These are phyloP conservation scores for Phytopythium sindhum DNA, from an alignment of 352 stramenopile genomes.

Conservation along the genomic window DNA sequence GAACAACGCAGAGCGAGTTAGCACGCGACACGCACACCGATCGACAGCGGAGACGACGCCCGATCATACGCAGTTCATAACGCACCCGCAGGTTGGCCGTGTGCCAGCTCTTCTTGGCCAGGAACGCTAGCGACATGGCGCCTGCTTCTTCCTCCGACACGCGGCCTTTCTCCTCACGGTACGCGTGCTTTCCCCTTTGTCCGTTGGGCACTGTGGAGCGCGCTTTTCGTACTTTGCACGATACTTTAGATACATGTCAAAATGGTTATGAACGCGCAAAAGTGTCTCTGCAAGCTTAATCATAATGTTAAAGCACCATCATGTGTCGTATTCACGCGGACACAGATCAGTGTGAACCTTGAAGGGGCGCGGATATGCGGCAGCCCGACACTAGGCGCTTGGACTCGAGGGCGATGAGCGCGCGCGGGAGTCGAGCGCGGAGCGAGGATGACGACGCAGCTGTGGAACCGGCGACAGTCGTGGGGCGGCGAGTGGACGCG, in stretches of 20 bases:
- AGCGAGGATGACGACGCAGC: background rate
- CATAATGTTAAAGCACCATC: too few species aligned
- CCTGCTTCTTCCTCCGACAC: background rate
- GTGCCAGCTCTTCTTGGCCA: conserved; percentile 98
- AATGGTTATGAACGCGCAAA: background rate
- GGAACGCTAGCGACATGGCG: conserved; percentile 89
- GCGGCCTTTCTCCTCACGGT: background rate
- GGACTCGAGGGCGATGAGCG: background rate
- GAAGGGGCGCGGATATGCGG: background rate
- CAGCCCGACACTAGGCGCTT: background rate
- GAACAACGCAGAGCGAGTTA: background rate
- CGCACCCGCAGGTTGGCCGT: conserved; percentile 91
- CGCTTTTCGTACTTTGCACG: too few species aligned
- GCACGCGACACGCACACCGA: background rate
- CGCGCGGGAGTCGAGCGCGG: background rate
- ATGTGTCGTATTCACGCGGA: background rate
- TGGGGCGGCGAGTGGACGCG: conserved; percentile 25
- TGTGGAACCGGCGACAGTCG: conserved; percentile 16
- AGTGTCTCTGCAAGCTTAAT: background rate
- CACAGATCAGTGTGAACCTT: background rate
- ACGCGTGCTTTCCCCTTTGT: background rate
- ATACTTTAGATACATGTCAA: too few species aligned
- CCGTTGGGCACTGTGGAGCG: background rate
- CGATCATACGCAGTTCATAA: background rate
- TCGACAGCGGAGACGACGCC: background rate